Evolutionary conservation across 208 protist species (phyloP).

Genomic region (Crithidia bombi): DNA sequence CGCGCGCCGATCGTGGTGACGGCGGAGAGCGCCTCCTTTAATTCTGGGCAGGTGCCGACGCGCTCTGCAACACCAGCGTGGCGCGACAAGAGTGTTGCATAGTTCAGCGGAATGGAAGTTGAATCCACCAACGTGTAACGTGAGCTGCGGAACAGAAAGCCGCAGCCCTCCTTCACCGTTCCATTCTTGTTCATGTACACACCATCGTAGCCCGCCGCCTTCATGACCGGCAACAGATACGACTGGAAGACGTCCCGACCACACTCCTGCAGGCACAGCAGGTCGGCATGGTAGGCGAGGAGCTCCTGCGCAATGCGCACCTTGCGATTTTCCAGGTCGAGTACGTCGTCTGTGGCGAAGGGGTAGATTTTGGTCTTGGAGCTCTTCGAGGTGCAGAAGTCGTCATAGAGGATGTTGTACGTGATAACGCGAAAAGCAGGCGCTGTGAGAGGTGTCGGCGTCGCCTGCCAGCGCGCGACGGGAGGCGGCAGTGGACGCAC

Average conservation of each 20-base stretch:
- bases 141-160: conserved; percentile 53
- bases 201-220: conserved; percentile 67
- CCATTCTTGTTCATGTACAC: conserved; percentile 82
- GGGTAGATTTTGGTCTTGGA: conserved; percentile 83
- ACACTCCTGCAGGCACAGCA: conserved; percentile 91
- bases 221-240: conserved; percentile 72
- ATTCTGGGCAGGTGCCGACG: conserved; percentile 52
- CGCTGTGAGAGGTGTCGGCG: conserved; percentile 27
- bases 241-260: conserved; percentile 77
- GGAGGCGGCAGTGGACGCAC: conserved; percentile 50
- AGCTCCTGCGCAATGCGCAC: conserved; percentile 85
- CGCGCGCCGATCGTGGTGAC: conserved; percentile 64
- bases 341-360: conserved; percentile 78
- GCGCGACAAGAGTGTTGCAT: conserved; percentile 41
- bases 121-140: conserved; percentile 52
- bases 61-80: conserved; percentile 47
- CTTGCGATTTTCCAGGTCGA: conserved; percentile 74
- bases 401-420: conserved; percentile 93
- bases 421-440: conserved; percentile 80
- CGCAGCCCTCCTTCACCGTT: conserved; percentile 78
- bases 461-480: conserved; percentile 68
- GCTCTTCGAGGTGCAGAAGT: conserved; percentile 72
- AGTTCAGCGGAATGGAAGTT: conserved; percentile 66
- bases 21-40: conserved; percentile 65
- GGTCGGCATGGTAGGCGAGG: conserved; percentile 74